Conservation (phyloP, 192 early-diverging fungal species). For the Linderina pennispora region DNA sequence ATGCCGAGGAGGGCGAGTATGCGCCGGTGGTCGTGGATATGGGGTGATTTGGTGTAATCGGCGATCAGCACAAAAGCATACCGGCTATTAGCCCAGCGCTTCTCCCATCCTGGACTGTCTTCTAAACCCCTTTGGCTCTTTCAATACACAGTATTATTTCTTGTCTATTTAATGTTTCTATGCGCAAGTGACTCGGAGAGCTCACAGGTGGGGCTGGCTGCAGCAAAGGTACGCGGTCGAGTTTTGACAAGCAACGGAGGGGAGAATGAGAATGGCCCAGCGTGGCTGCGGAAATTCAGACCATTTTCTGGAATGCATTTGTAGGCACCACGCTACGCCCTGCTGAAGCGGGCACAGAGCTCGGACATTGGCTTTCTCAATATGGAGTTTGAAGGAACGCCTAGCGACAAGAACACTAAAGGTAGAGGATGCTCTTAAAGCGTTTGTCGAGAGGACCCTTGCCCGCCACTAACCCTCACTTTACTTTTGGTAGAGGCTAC, state of each 20-base stretch:
- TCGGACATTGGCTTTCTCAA: constrained; percentile 31
- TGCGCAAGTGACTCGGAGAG: too few species aligned
- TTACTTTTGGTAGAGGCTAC: too few species aligned
- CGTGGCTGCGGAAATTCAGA: constrained; percentile 13
- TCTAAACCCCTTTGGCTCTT: not conserved
- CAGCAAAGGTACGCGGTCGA: too few species aligned
- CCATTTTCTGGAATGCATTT: too few species aligned
- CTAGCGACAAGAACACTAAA: not conserved
- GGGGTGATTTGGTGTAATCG: constrained; percentile 1
- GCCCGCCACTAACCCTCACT: too few species aligned
- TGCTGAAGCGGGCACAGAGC: constrained; percentile 23
- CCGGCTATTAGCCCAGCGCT: not conserved
- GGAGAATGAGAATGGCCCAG: too few species aligned
- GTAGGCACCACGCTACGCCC: not conserved
- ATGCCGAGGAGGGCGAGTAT: constrained; percentile 60
- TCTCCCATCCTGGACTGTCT: not conserved
- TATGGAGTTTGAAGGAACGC: constrained; percentile 17
- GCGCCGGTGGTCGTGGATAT: constrained; percentile 61
- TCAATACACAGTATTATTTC: not conserved
- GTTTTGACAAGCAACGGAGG: too few species aligned
- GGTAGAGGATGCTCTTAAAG: not conserved
- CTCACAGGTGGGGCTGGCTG: too few species aligned
- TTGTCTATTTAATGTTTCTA: constrained; percentile 1
- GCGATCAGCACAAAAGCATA: not conserved
- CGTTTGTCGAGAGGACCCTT: too few species aligned